Evolutionary conservation across 352 stramenopile genomes (phyloP).

Genomic region (Phytopythium kandeliae): DNA sequence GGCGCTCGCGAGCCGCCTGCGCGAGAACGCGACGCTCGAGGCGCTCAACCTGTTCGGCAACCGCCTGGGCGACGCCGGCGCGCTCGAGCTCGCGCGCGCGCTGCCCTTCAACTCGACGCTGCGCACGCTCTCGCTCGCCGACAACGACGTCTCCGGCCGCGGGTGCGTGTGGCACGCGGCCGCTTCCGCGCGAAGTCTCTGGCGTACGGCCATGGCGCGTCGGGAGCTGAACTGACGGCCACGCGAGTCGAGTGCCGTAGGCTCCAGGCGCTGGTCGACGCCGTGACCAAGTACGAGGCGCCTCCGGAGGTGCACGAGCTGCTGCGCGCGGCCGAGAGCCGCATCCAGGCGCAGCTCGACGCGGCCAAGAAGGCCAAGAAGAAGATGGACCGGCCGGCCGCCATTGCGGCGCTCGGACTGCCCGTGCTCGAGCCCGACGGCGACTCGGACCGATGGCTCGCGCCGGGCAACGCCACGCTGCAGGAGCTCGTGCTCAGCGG

Average conservation of each 20-base stretch:
- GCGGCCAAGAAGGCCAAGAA: conserved; percentile 81
- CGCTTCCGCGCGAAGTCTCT: too few relatives aligned
- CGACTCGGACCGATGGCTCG: conserved; percentile 48
- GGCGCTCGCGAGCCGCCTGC: conserved; percentile 33
- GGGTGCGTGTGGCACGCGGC: too few relatives aligned
- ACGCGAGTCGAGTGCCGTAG: conserved; percentile 6
- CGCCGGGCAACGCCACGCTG: conserved; percentile 45
- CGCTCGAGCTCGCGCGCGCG: conserved; percentile 43
- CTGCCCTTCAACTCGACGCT: conserved; percentile 52
- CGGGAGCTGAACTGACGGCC: neutral
- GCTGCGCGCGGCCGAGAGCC: conserved; percentile 54
- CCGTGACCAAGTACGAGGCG: conserved; percentile 49
- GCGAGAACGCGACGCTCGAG: conserved; percentile 42
- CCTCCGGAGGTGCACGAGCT: conserved; percentile 41
- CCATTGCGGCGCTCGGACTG: conserved; percentile 50
- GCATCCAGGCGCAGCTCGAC: conserved; percentile 68
- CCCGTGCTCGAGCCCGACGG: conserved; percentile 35
- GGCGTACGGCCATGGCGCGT: too few relatives aligned
- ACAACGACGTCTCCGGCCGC: conserved; percentile 42
- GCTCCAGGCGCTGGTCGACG: conserved; percentile 24
- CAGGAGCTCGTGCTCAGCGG: conserved; percentile 63
- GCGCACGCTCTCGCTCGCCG: conserved; percentile 59
- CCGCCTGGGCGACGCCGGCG: conserved; percentile 42
- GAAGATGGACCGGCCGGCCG: conserved; percentile 54
- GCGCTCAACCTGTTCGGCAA: conserved; percentile 75